Percentiles rank a stretch among this genome's conserved stretches.
Conservation (phyloP, 164 flowering plant species). For the Santalum album region DNA sequence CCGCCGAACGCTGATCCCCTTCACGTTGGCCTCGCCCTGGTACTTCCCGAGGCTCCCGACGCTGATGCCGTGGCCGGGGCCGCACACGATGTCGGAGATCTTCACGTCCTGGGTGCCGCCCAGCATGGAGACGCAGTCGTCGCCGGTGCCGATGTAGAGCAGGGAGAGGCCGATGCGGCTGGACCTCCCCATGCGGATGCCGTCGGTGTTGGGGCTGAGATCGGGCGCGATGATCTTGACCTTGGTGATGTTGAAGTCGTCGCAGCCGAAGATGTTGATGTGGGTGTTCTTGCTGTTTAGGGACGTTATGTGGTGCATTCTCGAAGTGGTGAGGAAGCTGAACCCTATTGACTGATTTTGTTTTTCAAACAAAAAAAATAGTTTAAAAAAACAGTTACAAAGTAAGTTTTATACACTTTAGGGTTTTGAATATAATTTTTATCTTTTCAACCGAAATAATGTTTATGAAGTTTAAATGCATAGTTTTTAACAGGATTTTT, state of each 20-base stretch:
- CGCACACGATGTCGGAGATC: constrained; percentile 18
- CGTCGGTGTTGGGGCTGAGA: constrained; percentile 47
- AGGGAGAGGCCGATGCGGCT: constrained; percentile 8
- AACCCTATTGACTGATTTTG: constrained; percentile 19
- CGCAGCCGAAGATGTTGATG: constrained; percentile 12
- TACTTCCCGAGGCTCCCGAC: constrained; percentile 12
- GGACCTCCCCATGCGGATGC: constrained; percentile 33
- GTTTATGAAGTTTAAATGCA: no score
- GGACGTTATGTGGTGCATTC: constrained; percentile 7
- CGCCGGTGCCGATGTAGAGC: constrained; percentile 33
- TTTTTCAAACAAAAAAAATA: no score
- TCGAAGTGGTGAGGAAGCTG: constrained; percentile 15
- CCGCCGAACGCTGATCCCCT: background rate
- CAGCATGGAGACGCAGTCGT: constrained; percentile 43
- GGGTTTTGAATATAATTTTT: no score
- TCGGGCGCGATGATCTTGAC: constrained; percentile 24
- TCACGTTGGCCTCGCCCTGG: background rate
- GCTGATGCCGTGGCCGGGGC: constrained; percentile 38
- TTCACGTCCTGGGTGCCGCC: constrained; percentile 10
- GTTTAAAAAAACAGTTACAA: no score
- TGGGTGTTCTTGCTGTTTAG: constrained; percentile 20
- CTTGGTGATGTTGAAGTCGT: constrained; percentile 5
- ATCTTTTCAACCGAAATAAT: no score
- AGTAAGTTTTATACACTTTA: no score
- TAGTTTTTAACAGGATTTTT: no score